phyloP scores from a whole-genome alignment of 805 yeast species.

The Candida methanosorbosa region DNA sequence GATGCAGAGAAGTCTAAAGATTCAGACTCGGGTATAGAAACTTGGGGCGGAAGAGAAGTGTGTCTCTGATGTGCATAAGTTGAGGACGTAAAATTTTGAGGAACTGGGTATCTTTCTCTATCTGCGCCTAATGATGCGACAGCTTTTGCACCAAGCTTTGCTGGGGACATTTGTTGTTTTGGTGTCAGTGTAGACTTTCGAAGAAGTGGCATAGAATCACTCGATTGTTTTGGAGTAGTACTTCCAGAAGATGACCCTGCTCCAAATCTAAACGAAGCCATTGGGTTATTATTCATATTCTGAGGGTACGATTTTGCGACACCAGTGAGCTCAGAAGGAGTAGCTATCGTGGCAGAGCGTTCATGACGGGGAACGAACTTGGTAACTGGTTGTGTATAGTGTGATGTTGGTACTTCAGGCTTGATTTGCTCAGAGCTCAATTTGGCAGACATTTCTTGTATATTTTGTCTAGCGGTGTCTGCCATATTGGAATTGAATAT shows the following conservation, averaged over 20 bases:
- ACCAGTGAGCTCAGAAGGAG: neutral
- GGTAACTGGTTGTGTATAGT: slow-evolving; percentile 2
- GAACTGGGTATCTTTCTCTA: slow-evolving; percentile 14
- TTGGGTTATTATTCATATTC: slow-evolving; percentile 10
- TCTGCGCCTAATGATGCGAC: slow-evolving; percentile 40
- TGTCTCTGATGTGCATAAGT: slow-evolving; percentile 25
- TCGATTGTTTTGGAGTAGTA: slow-evolving; percentile 7
- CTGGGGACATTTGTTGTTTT: slow-evolving; percentile 47
- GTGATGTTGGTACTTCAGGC: slow-evolving; percentile 1
- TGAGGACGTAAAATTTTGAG: too few relatives aligned
- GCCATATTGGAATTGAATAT: slow-evolving; percentile 17
- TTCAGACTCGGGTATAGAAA: slow-evolving; percentile 23
- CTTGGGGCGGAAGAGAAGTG: slow-evolving; percentile 30
- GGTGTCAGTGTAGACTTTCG: slow-evolving; percentile 15
- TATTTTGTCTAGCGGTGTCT: neutral
- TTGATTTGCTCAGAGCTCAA: too few relatives aligned
- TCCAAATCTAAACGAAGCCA: slow-evolving; percentile 23
- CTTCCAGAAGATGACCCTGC: slow-evolving; percentile 12
- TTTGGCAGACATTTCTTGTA: neutral
- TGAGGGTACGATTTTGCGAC: too few relatives aligned
- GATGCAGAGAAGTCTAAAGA: slow-evolving; percentile 15
- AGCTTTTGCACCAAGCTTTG: slow-evolving; percentile 65
- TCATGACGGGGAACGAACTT: slow-evolving; percentile 3
- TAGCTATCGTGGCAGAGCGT: slow-evolving; percentile 8
- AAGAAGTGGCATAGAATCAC: slow-evolving; percentile 16